Evolutionary conservation across 345 rosid genomes (phyloP).

Genomic region (Camelina hispida): DNA sequence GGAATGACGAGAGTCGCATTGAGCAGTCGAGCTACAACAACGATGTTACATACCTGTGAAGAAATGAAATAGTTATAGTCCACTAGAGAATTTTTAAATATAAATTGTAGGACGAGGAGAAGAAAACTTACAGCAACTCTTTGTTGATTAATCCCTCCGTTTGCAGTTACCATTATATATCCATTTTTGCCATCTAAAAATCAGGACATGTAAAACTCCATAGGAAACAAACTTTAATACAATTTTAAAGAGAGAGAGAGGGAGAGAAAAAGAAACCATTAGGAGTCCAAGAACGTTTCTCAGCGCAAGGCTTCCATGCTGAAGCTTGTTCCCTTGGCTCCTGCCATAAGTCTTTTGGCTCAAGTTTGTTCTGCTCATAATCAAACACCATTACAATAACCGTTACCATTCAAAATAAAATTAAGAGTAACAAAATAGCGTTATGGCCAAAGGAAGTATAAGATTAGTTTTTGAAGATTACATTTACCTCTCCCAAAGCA

Average conservation of each 20-base stretch:
- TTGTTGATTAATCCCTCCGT: slow-evolving; percentile 99
- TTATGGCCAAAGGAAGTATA: background rate
- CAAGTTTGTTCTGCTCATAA: slow-evolving; percentile 72
- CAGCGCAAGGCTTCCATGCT: slow-evolving; percentile 91
- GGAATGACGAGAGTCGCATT: slow-evolving; percentile 92
- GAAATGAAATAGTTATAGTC: background rate
- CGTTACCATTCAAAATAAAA: background rate
- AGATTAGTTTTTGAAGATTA: background rate
- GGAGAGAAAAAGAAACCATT: slow-evolving; percentile 47
- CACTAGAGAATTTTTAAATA: background rate
- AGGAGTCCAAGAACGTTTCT: slow-evolving; percentile 70
- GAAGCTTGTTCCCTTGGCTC: slow-evolving; percentile 74
- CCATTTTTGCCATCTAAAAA: slow-evolving; percentile 74
- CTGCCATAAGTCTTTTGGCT: slow-evolving; percentile 92
- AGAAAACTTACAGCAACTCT: slow-evolving; percentile 79
- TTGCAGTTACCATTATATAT: slow-evolving; percentile 90
- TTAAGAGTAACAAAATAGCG: background rate
- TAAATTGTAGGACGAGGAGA: background rate
- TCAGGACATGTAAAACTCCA: background rate
- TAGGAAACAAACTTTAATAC: background rate
- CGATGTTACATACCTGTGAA: slow-evolving; percentile 87
- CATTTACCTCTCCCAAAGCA: slow-evolving; percentile 76
- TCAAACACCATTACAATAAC: slow-evolving; percentile 3
- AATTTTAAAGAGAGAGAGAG: background rate
- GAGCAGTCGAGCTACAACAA: slow-evolving; percentile 79